Base-by-base conservation (phyloP, 345 rosid species). In the Dipteronia sinensis region DNA sequence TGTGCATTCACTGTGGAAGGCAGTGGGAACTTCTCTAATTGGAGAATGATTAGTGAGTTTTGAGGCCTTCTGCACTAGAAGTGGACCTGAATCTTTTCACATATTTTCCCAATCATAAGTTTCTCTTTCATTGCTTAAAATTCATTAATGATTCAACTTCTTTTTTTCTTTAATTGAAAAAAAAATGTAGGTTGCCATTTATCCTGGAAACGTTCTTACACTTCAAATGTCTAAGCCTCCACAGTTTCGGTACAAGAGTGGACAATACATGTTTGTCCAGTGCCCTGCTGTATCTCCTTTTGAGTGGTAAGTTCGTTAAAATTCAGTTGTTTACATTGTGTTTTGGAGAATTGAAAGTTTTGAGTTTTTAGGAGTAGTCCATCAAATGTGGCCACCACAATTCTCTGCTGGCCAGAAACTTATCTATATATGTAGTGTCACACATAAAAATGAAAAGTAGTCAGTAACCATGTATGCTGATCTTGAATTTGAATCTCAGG, bases 231-330 rank as follows among this genome's bases (percentile, higher is more conserved):
- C 98, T 12, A 96, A 91, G 88, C 99, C 99, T 65, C 75, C 89
- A 69, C 98, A 92, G 27, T 96, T 94, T 72, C 92, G 91, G 44
- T 90, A 96, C 86, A 96, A 90, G 84, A 94, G 99, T 34, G 99
- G 99, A 71, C 99, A 96, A 76, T 96, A 96, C 89, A 96, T 96
- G 97, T 96, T 96, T 49, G 94, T 96, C 42, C 98, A 96, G 42
- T 96, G 99, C 81, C 98, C 99, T 74, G 97, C 95, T n/a, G 90
- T 96, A 85, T 96, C 99, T 40, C 97, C 98, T 65, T 96, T 96
- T 70, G 99, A 96, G 72, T 96, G 99, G 99, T 92, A 84, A 80
- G 82, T 44, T 51, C 15, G 15, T 40, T 2, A 47, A n/a, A 44
- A 47, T 71, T 46, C 56, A 72, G 34, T 23, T 11, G n/a, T 47